Percentiles rank a stretch among this genome's conserved stretches.
These are phyloP conservation scores for Starmera quercuum DNA, from an alignment of 805 yeast genomes.

Conservation along the genomic window DNA sequence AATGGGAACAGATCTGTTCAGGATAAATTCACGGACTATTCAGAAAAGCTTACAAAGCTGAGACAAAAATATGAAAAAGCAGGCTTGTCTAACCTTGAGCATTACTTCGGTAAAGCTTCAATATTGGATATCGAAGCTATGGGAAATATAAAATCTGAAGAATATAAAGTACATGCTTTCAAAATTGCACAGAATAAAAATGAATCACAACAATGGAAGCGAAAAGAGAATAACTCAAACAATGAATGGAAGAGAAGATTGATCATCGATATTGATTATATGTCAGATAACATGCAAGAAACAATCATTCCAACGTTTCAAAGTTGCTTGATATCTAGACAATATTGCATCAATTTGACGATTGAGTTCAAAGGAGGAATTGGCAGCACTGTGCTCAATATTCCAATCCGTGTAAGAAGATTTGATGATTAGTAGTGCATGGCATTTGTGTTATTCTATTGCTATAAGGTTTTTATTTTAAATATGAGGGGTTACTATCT, in stretches of 20 bases:
- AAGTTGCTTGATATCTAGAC: slow-evolving; percentile 52
- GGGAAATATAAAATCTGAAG: slow-evolving; percentile 11
- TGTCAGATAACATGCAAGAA: slow-evolving; percentile 34
- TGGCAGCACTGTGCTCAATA: slow-evolving; percentile 23
- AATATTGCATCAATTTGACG: slow-evolving; percentile 43
- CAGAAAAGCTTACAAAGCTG: slow-evolving; percentile 11
- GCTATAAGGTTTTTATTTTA: no score
- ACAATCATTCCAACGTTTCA: slow-evolving; percentile 58
- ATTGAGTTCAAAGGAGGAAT: slow-evolving; percentile 28
- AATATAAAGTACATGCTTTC: slow-evolving; percentile 2
- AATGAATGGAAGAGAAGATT: slow-evolving; percentile 24
- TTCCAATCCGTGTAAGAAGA: slow-evolving; percentile 31
- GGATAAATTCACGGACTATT: slow-evolving; percentile 13
- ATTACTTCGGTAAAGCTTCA: slow-evolving; percentile 8
- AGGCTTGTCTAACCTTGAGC: slow-evolving; percentile 2
- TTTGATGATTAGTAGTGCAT: slow-evolving; percentile 10
- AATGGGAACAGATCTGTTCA: slow-evolving; percentile 18
- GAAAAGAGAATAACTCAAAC: slow-evolving; percentile 21
- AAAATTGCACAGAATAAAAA: slow-evolving; percentile 1
- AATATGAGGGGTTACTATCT: no score
- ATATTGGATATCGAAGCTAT: slow-evolving; percentile 13
- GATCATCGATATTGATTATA: slow-evolving; percentile 33
- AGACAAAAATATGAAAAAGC: slow-evolving; percentile 4
- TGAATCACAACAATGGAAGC: slow-evolving; percentile 17
- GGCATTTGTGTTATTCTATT: no score